These are phyloP conservation scores for Neurospora sp. DNA, from an alignment of 495 filamentous ascomycete species.

Conservation along the genomic window DNA sequence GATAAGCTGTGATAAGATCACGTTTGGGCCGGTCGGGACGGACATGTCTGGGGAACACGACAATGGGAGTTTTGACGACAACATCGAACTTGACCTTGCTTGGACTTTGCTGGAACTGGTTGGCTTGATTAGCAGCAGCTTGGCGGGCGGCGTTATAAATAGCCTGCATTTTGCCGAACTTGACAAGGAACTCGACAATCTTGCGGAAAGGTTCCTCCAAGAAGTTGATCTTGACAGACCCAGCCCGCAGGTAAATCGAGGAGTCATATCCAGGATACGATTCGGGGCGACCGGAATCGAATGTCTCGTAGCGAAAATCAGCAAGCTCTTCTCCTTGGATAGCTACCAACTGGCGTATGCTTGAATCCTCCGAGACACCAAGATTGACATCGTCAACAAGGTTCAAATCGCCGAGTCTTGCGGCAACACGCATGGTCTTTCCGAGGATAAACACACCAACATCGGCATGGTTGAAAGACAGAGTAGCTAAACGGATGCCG, in stretches of 20 bases:
- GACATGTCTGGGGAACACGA: constrained; percentile 79
- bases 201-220: constrained; percentile 95
- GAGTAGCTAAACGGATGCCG: constrained; percentile 83
- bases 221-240: constrained; percentile 93
- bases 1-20: constrained; percentile 81
- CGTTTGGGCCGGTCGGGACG: constrained; percentile 46
- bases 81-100: constrained; percentile 90
- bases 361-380: constrained; percentile 69
- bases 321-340: constrained; percentile 94
- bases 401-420: constrained; percentile 75
- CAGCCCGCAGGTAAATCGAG: constrained; percentile 76
- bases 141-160: constrained; percentile 95
- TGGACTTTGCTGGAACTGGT: constrained; percentile 79
- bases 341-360: constrained; percentile 76
- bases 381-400: constrained; percentile 91
- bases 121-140: constrained; percentile 90
- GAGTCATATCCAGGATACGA: constrained; percentile 92
- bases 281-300: constrained; percentile 57
- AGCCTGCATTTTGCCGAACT: constrained; percentile 98
- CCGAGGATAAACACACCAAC: constrained; percentile 83
- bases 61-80: constrained; percentile 83
- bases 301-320: constrained; percentile 97
- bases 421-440: constrained; percentile 73
- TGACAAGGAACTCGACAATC: constrained; percentile 94
- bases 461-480: constrained; percentile 85